A percentile compares a stretch with the other conserved stretches of the same genome.
phyloP scores from a whole-genome alignment of 2,329 filamentous ascomycete species.

The Aspergillus sergii region DNA sequence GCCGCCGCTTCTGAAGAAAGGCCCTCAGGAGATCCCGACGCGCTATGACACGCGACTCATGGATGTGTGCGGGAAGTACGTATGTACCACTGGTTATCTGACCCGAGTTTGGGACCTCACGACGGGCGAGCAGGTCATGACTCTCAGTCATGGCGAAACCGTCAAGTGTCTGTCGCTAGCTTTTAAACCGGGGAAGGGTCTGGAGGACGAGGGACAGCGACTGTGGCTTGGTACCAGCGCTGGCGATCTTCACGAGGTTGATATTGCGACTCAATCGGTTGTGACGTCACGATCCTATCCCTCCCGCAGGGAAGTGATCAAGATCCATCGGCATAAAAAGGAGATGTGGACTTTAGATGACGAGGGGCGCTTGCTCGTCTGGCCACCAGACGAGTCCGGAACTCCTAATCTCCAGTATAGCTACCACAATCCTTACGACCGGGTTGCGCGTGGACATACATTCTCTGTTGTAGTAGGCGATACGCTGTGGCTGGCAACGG shows the following conservation, averaged over 20 bases:
- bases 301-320: conserved; percentile 75
- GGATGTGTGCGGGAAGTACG: conserved; percentile 83
- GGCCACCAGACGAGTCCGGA: conserved; percentile 75
- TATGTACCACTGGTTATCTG: conserved; percentile 83
- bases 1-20: conserved; percentile 72
- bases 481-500: conserved; percentile 83
- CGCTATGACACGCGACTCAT: conserved; percentile 86
- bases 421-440: conserved; percentile 69
- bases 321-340: conserved; percentile 81
- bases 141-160: conserved; percentile 79
- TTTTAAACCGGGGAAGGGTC: conserved; percentile 79
- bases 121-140: conserved; percentile 80
- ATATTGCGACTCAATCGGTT: conserved; percentile 73
- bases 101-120: conserved; percentile 86
- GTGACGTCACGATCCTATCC: conserved; percentile 73
- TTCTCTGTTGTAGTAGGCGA: conserved; percentile 87
- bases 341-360: conserved; percentile 96
- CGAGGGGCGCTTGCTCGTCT: conserved; percentile 80
- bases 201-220: conserved; percentile 77
- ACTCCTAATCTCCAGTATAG: conserved; percentile 73
- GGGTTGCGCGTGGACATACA: conserved; percentile 77
- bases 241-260: conserved; percentile 87
- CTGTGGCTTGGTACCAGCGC: conserved; percentile 89
- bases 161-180: conserved; percentile 77
- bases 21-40: conserved; percentile 74